Evolutionary conservation across 352 stramenopile species (phyloP).

Genomic region (Phytophthora pini): DNA sequence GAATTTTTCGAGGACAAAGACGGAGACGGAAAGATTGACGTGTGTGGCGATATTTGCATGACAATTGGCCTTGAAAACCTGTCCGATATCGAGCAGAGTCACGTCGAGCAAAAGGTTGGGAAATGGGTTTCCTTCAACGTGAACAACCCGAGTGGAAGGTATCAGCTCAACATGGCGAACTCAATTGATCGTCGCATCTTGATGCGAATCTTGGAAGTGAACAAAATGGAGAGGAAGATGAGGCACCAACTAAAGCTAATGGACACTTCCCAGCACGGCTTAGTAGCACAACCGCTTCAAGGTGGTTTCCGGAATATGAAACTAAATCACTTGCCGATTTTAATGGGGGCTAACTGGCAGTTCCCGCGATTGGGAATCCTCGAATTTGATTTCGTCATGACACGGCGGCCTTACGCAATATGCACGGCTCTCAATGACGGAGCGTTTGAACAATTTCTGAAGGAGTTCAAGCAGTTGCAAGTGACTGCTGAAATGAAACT

Average conservation of each 20-base stretch:
- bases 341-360: slow-evolving; percentile 60
- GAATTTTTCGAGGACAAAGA: slow-evolving; percentile 87
- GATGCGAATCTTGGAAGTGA: slow-evolving; percentile 72
- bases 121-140: slow-evolving; percentile 86
- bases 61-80: slow-evolving; percentile 71
- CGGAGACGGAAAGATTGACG: slow-evolving; percentile 81
- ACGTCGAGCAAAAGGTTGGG: slow-evolving; percentile 74
- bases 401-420: slow-evolving; percentile 53
- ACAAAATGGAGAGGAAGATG: slow-evolving; percentile 62
- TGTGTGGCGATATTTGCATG: slow-evolving; percentile 81
- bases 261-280: slow-evolving; percentile 67
- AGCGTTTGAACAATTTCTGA: slow-evolving; percentile 77
- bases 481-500: slow-evolving; percentile 71
- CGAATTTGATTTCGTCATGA: slow-evolving; percentile 81
- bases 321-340: slow-evolving; percentile 65
- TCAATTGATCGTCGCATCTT: slow-evolving; percentile 77
- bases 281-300: slow-evolving; percentile 44
- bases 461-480: slow-evolving; percentile 80
- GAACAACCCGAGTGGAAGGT: slow-evolving; percentile 69
- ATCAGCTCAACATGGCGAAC: slow-evolving; percentile 75
- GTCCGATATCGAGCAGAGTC: slow-evolving; percentile 70
- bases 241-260: slow-evolving; percentile 62
- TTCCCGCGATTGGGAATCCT: slow-evolving; percentile 70
- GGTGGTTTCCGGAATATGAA: slow-evolving; percentile 66
- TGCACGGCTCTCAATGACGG: slow-evolving; percentile 70